Base-by-base conservation (phyloP, 1,139 yeast genomes). In the Candida tetrigidarum region DNA sequence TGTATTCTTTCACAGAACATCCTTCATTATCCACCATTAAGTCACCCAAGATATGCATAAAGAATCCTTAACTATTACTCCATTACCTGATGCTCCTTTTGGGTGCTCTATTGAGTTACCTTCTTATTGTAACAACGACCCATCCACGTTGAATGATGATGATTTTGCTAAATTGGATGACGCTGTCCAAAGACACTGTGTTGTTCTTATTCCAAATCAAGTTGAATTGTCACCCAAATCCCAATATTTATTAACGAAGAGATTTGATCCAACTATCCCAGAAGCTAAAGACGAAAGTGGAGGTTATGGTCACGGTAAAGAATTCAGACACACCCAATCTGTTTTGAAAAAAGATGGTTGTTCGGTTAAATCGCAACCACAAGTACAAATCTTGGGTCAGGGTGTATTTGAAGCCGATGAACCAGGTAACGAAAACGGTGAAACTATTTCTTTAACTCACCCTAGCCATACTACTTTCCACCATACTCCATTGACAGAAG, bases 311-410 rank as follows among this genome's bases (percentile, higher is more conserved):
- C 96, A 89, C 57, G 90, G 93, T 45, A 86, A 86, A 61, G 87
- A 86, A 50, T 87, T 88, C 66, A 83, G 93, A 59, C 92, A 89
- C 58, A 78, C 79, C 45, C 81, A 85, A 56, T 84, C 92, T 2
- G 89, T 89, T 25, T 76, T 89, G 51, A 81, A 81, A 51, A 86
- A 85, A 59, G 96, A 89, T 58, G 96, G 96, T 35, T 78, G 80
- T 48, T 78, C 91, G 2, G 89, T 88, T 34, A 91, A 92, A 43
- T 65, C 73, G 41, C 92, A 87, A 60, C 96, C 96, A 2, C 96
- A 89, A 62, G 96, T 89, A 19, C 95, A 89, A 68, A 86, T 88
- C 56, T 78, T 89, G 48, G 96, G 96, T 32, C 92, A 89, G 59
- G 96, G 96, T 9, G 64, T 65, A 2, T 84, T 85, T 70, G 82